Conservation (phyloP, 495 filamentous ascomycete species). For the Sordaria brevicollis region DNA sequence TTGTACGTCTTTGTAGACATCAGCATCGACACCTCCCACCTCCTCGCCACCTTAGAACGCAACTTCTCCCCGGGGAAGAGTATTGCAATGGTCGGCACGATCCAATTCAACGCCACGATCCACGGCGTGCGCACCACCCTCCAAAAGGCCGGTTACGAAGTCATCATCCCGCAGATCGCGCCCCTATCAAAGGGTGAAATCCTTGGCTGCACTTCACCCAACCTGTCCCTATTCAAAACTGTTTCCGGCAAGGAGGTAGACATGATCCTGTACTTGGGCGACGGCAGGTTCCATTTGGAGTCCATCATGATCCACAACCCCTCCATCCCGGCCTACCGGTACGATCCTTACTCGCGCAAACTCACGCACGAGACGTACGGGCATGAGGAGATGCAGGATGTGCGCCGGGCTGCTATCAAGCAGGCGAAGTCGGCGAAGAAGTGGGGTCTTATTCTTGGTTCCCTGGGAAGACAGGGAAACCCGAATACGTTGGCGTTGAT, state of each 20-base stretch:
- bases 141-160: slow-evolving; percentile 68
- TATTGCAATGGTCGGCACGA: slow-evolving; percentile 89
- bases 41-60: slow-evolving; percentile 75
- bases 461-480: slow-evolving; percentile 89
- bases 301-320: slow-evolving; percentile 99
- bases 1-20: slow-evolving; percentile 98
- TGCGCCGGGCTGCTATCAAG: slow-evolving; percentile 67
- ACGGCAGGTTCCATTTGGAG: slow-evolving; percentile 95
- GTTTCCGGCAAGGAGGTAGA: slow-evolving; percentile 47
- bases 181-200: slow-evolving; percentile 91
- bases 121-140: slow-evolving; percentile 68
- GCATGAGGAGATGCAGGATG: slow-evolving; percentile 76
- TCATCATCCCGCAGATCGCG: slow-evolving; percentile 85
- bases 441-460: slow-evolving; percentile 92
- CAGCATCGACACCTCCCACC: slow-evolving; percentile 80
- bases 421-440: slow-evolving; percentile 65
- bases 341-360: slow-evolving; percentile 90
- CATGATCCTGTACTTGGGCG: slow-evolving; percentile 83
- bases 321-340: slow-evolving; percentile 77
- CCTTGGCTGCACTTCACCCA: slow-evolving; percentile 85
- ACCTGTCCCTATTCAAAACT: slow-evolving; percentile 35
- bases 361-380: slow-evolving; percentile 84
- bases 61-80: slow-evolving; percentile 80
- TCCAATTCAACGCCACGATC: slow-evolving; percentile 96
- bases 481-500: slow-evolving; percentile 83